Conservation (phyloP, 768 basidiomycete species). For the Tricholoma sp. region DNA sequence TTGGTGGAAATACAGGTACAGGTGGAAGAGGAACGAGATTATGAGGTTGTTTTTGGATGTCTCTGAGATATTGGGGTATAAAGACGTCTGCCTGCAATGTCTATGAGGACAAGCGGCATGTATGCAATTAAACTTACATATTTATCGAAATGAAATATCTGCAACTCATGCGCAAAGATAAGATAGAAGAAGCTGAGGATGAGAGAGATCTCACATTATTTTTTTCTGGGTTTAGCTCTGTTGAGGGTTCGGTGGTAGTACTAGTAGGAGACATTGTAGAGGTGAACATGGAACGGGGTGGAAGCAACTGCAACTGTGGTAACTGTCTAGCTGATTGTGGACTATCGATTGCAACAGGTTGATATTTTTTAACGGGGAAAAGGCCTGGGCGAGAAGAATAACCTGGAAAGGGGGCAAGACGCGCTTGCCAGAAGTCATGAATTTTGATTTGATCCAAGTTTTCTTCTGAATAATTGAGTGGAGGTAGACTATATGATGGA, state of each 20-base stretch:
- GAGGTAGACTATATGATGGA: slow-evolving; percentile 12
- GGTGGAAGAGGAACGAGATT: slow-evolving; percentile 36
- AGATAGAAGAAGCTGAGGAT: not conserved
- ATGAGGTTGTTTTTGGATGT: slow-evolving; percentile 43
- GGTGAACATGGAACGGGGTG: slow-evolving; percentile 14
- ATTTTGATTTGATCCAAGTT: slow-evolving; percentile 10
- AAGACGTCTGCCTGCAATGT: slow-evolving; percentile 39
- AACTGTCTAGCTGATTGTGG: slow-evolving; percentile 1
- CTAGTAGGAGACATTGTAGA: slow-evolving; percentile 2
- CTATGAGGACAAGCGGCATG: not conserved
- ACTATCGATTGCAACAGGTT: slow-evolving; percentile 6
- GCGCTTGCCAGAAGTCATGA: slow-evolving; percentile 36
- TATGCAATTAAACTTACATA: slow-evolving; percentile 26
- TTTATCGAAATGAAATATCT: slow-evolving; percentile 34
- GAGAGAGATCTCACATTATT: slow-evolving; percentile 10
- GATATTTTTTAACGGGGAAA: slow-evolving; percentile 18
- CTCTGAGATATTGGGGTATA: slow-evolving; percentile 43
- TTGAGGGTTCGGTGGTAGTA: not conserved
- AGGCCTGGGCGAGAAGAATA: slow-evolving; percentile 30
- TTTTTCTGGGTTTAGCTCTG: slow-evolving; percentile 2
- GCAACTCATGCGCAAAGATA: slow-evolving; percentile 4
- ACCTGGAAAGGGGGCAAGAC: slow-evolving; percentile 39
- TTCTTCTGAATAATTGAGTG: not conserved
- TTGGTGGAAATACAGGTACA: slow-evolving; percentile 36
- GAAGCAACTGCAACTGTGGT: slow-evolving; percentile 11